Base-by-base conservation (phyloP, 495 filamentous ascomycete species). In the Astrocystis sublimbata region DNA sequence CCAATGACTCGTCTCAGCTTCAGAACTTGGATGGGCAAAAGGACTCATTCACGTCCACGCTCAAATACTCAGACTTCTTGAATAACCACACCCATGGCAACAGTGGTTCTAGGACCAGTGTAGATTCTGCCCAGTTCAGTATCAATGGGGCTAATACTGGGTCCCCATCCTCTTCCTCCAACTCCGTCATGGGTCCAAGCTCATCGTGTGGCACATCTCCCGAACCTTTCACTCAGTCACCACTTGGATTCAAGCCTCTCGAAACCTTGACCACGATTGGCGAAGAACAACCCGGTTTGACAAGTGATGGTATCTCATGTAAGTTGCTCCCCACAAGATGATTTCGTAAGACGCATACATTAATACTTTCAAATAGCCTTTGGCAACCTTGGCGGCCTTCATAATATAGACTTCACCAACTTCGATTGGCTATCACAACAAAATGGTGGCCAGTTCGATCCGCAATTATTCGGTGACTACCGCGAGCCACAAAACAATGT, bases 391-490 rank as follows among this genome's bases (percentile, higher is more conserved):
- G 59, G 45, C 68, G 66, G 66, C 47, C 59, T 74, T 40, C 56
- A 42, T 69, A 67, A 70, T 45, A 66, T 78, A 41, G 77, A 79
- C 49, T 69, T 76, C 59, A 75, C 70, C 63, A 73, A 70, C 62
- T 78, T 97, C 50, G 90, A 92, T 67, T 93, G 89, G 85, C 73
- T 96, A 61, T 86, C 90, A 9, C 86, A 90, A 67, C 90, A 96
- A 71, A 94, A 92, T 70, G 86, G 88, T 42, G 91, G 91, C 54
- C 86, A 91, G 65, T 97, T 98, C 65, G 91, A 98, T 64, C 94
- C 94, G 1, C 84, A 92, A 33, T 82, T 98, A 2, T 99, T 98
- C 73, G 89, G 89, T 53, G 92, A 93, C 65, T 98, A 97, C 76
- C 87, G 94, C 40, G 96, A 99, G 68, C 88, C 90, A 6, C 91